Evolutionary conservation across 495 filamentous ascomycete species (phyloP), one percentile per base, ranked within the genome.

Genomic region (Aspergillus heteromorphus): DNA sequence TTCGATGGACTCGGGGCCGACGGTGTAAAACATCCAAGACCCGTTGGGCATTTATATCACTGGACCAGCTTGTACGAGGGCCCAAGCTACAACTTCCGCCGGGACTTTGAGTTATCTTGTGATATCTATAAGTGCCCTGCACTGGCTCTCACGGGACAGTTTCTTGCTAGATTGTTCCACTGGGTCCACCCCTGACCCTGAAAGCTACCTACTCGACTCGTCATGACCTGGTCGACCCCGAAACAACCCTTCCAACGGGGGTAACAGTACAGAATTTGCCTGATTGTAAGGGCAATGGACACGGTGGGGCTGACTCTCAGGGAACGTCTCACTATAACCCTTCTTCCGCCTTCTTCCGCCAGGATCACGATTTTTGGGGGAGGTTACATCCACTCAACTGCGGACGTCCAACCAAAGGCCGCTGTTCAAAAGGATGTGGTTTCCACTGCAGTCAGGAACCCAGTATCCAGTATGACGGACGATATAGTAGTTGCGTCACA

Each of bases 401-500:
- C 13, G 34, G 11, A 38, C 3, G 34, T 14, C 13, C 34, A 1
- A n/a, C 34, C 11, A 38, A 34, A 38, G 34, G 2, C n/a, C n/a
- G n/a, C n/a, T n/a, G 11, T 38, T 38, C 2, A 7, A 27, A 7
- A 3, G 23, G 23, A 27, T 38, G 34, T 38, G 5, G 11, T n/a
- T 4, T 38, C 34, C 11, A 1, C 11, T 38, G 5, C 34, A 13
- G n/a, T 14, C 34, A 38, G 34, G 13, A 13, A 14, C 13, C 34
- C 5, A n/a, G 1, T n/a, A 14, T 38, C 13, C 4, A 38, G n/a
- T 38, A 38, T 27, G 43, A 47, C 27, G 43, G 43, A 47, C 27
- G 43, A 47, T 47, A 47, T n/a, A 14, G 6, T 13, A 16, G 16
- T 47, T 47, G 43, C 43, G 43, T 47, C 43, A 47, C 43, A 47